Evolutionary conservation across 2,329 filamentous ascomycete species (phyloP).

Genomic region (Emmonsiellopsis sp.): DNA sequence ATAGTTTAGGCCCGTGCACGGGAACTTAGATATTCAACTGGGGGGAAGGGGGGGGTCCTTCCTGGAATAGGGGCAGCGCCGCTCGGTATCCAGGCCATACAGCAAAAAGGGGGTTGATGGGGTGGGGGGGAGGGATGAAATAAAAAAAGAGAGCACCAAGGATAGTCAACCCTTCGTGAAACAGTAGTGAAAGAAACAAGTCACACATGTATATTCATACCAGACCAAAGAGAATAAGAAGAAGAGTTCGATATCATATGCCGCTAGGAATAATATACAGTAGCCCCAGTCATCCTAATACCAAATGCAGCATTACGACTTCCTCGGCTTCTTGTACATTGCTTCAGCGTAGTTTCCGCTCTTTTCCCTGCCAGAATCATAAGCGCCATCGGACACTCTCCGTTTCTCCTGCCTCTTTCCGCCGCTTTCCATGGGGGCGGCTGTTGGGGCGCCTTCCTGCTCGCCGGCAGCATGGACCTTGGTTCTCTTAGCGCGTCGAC

Average conservation of each 20-base stretch:
- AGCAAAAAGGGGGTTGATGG: too few species aligned
- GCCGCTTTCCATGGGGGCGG: not conserved
- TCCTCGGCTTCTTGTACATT: constrained; percentile 4
- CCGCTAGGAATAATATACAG: not conserved
- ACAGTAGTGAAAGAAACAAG: not conserved
- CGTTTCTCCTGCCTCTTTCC: not conserved
- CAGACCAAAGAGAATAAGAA: not conserved
- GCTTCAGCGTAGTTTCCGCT: not conserved
- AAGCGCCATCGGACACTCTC: not conserved
- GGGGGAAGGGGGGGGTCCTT: too few species aligned
- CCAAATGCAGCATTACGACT: not conserved
- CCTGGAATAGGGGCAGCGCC: too few species aligned
- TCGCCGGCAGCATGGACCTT: not conserved
- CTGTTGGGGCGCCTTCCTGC: not conserved
- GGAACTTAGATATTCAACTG: too few species aligned
- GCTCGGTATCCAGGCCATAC: not conserved
- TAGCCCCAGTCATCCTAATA: not conserved
- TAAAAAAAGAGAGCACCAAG: not conserved
- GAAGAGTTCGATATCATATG: not conserved
- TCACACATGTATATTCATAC: not conserved
- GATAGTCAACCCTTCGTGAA: not conserved
- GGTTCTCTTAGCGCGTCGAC: not conserved
- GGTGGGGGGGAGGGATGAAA: too few species aligned
- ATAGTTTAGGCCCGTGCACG: too few species aligned
- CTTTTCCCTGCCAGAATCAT: not conserved